phyloP scores from a whole-genome alignment of 352 stramenopile species.

The Phytophthora niederhauseri region DNA sequence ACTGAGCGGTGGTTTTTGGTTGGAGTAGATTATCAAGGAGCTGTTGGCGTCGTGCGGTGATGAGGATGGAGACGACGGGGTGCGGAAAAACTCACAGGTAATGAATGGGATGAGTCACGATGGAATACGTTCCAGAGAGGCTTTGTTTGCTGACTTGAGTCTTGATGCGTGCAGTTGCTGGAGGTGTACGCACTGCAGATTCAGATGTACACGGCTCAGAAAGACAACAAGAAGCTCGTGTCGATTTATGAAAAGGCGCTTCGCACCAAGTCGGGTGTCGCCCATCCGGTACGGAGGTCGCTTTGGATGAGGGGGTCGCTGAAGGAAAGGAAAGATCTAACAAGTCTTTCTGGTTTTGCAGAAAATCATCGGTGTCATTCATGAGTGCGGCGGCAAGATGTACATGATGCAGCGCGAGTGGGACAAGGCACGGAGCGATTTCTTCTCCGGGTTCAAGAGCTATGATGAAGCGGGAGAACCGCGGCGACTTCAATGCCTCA shows the following conservation, averaged over 20 bases:
- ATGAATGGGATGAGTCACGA: not conserved
- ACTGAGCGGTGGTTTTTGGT: not conserved
- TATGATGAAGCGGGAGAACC: constrained; percentile 97
- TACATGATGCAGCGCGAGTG: constrained; percentile 96
- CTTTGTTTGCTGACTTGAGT: constrained; percentile 23
- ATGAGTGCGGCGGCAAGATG: constrained; percentile 96
- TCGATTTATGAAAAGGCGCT: constrained; percentile 93
- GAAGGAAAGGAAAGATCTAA: not conserved
- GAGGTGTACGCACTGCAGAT: constrained; percentile 95
- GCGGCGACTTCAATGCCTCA: constrained; percentile 91
- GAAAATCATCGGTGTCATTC: constrained; percentile 95
- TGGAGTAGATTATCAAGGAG: constrained; percentile 76
- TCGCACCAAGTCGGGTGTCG: constrained; percentile 89
- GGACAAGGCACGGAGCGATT: constrained; percentile 93
- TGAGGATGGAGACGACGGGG: constrained; percentile 85
- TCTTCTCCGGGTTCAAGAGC: constrained; percentile 97
- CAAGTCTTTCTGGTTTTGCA: constrained; percentile 16
- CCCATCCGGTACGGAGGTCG: constrained; percentile 71
- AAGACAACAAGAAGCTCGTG: constrained; percentile 94
- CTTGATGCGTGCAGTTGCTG: constrained; percentile 64
- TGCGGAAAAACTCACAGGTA: constrained; percentile 84
- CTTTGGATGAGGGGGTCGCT: not conserved
- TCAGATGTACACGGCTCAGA: constrained; percentile 93
- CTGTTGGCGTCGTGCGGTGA: constrained; percentile 87
- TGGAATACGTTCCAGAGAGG: too few species aligned